Evolutionary conservation across 1,284 basidiomycete species (phyloP), one percentile per base, ranked within the genome.

Genomic region (Kwoniella shivajii): DNA sequence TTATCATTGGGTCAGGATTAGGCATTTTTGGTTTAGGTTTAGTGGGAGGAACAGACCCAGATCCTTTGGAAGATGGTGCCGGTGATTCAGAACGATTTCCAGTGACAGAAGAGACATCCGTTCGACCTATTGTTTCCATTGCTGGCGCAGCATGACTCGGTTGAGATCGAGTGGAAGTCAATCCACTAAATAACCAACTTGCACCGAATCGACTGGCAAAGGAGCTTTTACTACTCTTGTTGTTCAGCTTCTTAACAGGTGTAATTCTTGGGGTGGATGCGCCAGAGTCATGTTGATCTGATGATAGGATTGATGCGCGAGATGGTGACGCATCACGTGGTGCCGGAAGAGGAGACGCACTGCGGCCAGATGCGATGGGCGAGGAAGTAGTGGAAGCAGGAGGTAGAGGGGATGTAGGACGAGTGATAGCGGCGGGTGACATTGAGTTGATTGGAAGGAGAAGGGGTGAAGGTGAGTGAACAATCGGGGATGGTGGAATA

Each of bases 91-190:
- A 52, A 18, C 61, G 22, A 33, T 60, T 63, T 10, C 55, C 54
- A 4, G 52, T 54, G 47, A 56, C 59, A 18, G 46, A 37, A 11
- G 71, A 69, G 0, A 75, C 73, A 33, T 69, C 71, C 24, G 66
- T 66, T 5, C 75, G 59, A 13, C 54, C 60, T 4, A 69, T 68
- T 4, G 66, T 71, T 46, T 71, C 68, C 1, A 57, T 63, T 0
- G 71, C 71, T 1, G 75, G 71, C 0, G 69, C 63, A 2, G 75
- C 69, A 29, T 67, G 64, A 47, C 66, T 70, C 1, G 73, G 73
- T 42, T 73, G 71, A 10, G 73, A 63, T 6, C 71, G 56, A 2
- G 59, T 56, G 6, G 65, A 59, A 16, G 45, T 47, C 6, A 73
- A 55, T 4, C 67, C 63, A 22, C 69, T 64, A 42, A 75, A 70